Conservation (phyloP, 2,329 filamentous ascomycete genomes). For the Orbilia quercus region DNA sequence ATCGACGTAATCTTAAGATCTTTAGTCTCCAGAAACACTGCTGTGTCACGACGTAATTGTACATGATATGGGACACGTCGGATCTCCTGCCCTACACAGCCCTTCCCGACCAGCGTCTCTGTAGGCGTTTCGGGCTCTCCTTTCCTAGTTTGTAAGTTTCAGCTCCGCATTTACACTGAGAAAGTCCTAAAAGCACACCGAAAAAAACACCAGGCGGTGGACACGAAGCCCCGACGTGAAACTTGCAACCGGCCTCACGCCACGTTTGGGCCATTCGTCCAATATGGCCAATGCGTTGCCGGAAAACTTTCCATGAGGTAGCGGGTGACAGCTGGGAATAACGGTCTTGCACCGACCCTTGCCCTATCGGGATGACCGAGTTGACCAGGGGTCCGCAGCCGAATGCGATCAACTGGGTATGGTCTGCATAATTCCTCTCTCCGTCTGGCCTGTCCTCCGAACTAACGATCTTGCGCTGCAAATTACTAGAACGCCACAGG, state of each 20-base stretch:
- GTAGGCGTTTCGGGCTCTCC: slow-evolving; percentile 15
- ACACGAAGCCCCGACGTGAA: slow-evolving; percentile 24
- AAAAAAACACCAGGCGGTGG: slow-evolving; percentile 11
- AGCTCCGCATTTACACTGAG: slow-evolving; percentile 22
- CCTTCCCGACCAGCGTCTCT: slow-evolving; percentile 3
- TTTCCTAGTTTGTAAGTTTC: slow-evolving; percentile 31
- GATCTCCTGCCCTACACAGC: neutral
- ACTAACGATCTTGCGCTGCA: slow-evolving; percentile 12
- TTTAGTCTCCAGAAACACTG: too few species aligned
- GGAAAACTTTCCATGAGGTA: slow-evolving; percentile 22
- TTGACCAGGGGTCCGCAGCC: slow-evolving; percentile 16
- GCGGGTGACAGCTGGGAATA: slow-evolving; percentile 31
- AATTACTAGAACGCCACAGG: slow-evolving; percentile 18
- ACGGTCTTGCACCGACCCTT: slow-evolving; percentile 25
- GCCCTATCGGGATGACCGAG: slow-evolving; percentile 36
- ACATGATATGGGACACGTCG: neutral
- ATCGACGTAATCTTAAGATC: too few species aligned
- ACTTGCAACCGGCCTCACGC: slow-evolving; percentile 13
- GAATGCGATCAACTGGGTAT: slow-evolving; percentile 19
- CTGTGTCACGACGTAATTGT: too few species aligned
- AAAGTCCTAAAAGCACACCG: neutral
- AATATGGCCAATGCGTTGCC: slow-evolving; percentile 44
- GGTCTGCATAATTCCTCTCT: slow-evolving; percentile 6
- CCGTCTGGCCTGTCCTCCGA: neutral
- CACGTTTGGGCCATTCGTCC: slow-evolving; percentile 20